Evolutionary conservation across 2,329 filamentous ascomycete species (phyloP).

Genomic region (Penicillium sp.): DNA sequence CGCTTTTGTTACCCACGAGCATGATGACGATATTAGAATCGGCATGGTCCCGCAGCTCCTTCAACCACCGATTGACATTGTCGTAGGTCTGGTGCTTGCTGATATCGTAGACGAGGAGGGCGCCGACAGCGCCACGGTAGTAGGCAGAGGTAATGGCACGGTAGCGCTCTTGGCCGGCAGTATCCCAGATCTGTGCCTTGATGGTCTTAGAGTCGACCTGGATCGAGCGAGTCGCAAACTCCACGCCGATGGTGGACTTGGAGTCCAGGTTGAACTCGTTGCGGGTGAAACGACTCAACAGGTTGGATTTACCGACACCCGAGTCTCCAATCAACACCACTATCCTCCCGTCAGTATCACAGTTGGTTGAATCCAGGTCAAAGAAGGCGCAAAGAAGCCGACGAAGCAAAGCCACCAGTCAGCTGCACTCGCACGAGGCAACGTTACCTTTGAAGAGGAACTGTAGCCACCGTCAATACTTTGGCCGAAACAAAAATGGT

Average conservation of each 20-base stretch:
- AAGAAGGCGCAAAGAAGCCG: too few species aligned
- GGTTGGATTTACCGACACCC: conserved; percentile 99
- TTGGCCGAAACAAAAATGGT: conserved; percentile 8
- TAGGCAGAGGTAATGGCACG: conserved; percentile 98
- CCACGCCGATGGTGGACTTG: conserved; percentile 99
- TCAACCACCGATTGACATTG: conserved; percentile 98
- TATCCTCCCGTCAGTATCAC: conserved; percentile 42
- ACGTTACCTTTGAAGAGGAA: conserved; percentile 95
- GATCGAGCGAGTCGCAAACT: conserved; percentile 97
- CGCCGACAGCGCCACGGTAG: conserved; percentile 95
- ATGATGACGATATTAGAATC: conserved; percentile 99
- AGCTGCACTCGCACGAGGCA: conserved; percentile 22
- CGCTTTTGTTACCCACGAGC: conserved; percentile 99
- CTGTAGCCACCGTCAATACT: conserved; percentile 51
- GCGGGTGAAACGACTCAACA: conserved; percentile 97
- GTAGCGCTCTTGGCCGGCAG: conserved; percentile 97
- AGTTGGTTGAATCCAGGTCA: too few species aligned
- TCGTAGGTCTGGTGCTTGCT: conserved; percentile 99
- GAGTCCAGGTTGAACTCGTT: conserved; percentile 99
- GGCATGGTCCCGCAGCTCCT: conserved; percentile 95
- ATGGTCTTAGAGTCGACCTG: conserved; percentile 99
- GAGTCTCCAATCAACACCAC: conserved; percentile 99
- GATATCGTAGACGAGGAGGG: conserved; percentile 97
- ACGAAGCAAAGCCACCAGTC: conserved; percentile 12
- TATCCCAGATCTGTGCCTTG: conserved; percentile 99